Conservation (phyloP, 768 basidiomycete genomes). For the Daedaleopsis sinensis region DNA sequence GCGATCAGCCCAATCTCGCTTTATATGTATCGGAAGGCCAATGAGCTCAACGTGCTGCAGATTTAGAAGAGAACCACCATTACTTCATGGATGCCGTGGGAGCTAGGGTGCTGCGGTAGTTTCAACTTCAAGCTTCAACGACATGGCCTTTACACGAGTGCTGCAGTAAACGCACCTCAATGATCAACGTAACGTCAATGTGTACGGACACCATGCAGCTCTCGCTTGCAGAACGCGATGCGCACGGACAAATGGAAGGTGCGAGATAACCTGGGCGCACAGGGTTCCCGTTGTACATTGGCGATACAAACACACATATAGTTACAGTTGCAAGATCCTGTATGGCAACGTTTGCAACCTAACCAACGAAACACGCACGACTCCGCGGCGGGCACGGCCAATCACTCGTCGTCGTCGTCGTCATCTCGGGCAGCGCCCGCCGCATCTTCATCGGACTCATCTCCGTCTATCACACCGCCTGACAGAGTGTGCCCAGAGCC, state of each 20-base stretch:
- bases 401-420: slow-evolving; percentile 1
- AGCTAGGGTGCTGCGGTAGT: neutral
- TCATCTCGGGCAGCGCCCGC: neutral
- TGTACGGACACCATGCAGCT: no score
- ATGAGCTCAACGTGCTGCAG: neutral
- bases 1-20: neutral
- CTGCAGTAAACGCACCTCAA: neutral
- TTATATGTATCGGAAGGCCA: neutral
- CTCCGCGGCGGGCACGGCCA: neutral
- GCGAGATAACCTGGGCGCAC: neutral
- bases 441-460: slow-evolving; percentile 1
- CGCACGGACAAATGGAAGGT: neutral
- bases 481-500: slow-evolving; percentile 41
- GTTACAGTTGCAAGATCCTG: neutral
- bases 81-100: neutral
- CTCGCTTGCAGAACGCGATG: no score
- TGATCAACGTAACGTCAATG: no score
- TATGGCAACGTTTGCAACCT: no score
- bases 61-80: neutral
- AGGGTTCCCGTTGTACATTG: neutral
- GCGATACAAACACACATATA: neutral
- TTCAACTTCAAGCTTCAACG: neutral
- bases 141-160: neutral
- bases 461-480: slow-evolving; percentile 4
- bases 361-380: neutral